Percentiles rank a stretch among this genome's conserved stretches.
Conservation (phyloP, 1,139 yeast genomes). For the Debaryomycetaceae sp. region DNA sequence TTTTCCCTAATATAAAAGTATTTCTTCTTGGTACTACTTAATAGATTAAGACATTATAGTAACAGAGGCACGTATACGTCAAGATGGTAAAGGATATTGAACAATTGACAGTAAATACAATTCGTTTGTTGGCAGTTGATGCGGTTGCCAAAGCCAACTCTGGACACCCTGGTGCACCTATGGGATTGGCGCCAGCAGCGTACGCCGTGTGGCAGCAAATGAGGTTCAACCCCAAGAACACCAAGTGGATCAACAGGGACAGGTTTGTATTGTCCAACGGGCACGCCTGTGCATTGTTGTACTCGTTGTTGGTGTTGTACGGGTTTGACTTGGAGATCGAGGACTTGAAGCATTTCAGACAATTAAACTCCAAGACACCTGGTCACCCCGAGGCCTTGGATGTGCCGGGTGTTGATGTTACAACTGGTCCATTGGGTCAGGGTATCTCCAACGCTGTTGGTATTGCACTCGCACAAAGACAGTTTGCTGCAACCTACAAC, state of each 20-base stretch:
- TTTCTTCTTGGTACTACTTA: background rate
- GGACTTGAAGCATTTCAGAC: slow-evolving; percentile 90
- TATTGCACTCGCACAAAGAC: slow-evolving; percentile 90
- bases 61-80: background rate
- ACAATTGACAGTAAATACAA: slow-evolving; percentile 76
- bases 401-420: slow-evolving; percentile 90
- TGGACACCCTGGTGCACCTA: slow-evolving; percentile 99
- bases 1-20: background rate
- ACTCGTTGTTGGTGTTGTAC: slow-evolving; percentile 78
- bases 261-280: slow-evolving; percentile 95
- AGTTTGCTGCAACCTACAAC: slow-evolving; percentile 91
- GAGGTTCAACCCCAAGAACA: slow-evolving; percentile 87
- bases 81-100: slow-evolving; percentile 48
- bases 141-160: slow-evolving; percentile 87
- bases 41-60: background rate
- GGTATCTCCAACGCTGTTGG: slow-evolving; percentile 98
- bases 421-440: slow-evolving; percentile 99
- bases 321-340: slow-evolving; percentile 83
- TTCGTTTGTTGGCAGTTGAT: slow-evolving; percentile 89
- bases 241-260: slow-evolving; percentile 92
- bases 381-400: slow-evolving; percentile 89
- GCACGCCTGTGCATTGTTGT: slow-evolving; percentile 91
- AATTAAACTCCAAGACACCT: slow-evolving; percentile 86
- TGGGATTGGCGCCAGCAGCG: slow-evolving; percentile 85
- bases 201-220: slow-evolving; percentile 74